Percentiles rank a stretch among this genome's conserved stretches.
Conservation (phyloP, 768 basidiomycete genomes). For the Trametes sanguinea region DNA sequence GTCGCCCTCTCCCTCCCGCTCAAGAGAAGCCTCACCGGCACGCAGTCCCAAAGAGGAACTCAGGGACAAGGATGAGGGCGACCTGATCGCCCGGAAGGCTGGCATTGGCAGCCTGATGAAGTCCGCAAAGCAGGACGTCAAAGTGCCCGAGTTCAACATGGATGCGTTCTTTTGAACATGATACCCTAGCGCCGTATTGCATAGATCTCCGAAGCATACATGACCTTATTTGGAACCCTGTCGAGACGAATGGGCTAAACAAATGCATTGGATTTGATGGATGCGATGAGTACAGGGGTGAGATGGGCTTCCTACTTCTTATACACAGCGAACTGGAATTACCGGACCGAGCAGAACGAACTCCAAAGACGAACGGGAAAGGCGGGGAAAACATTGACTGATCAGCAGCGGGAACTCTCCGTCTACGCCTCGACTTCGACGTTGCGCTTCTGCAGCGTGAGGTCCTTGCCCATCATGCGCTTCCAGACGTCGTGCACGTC, state of each 20-base stretch:
- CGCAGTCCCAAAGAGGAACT: constrained; percentile 12
- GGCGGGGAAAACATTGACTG: background rate
- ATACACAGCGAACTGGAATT: constrained; percentile 19
- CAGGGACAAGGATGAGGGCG: constrained; percentile 55
- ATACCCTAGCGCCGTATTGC: background rate
- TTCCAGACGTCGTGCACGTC: constrained; percentile 97
- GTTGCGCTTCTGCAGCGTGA: constrained; percentile 89
- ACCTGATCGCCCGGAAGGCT: constrained; percentile 64
- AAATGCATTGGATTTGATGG: constrained; percentile 10
- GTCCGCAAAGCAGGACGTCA: constrained; percentile 85
- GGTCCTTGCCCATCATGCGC: constrained; percentile 73
- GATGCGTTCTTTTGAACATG: constrained; percentile 63
- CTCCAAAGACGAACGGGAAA: constrained; percentile 1
- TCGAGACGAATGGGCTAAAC: background rate
- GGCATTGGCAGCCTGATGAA: constrained; percentile 86
- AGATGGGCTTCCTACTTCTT: constrained; percentile 21
- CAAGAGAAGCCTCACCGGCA: constrained; percentile 19
- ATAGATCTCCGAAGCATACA: background rate
- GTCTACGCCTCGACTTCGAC: constrained; percentile 56
- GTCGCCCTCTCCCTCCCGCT: constrained; percentile 44
- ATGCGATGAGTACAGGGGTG: constrained; percentile 25
- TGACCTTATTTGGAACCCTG: background rate
- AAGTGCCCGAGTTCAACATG: constrained; percentile 90
- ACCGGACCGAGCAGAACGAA: constrained; percentile 8
- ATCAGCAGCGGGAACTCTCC: background rate